Percentiles rank a stretch among this genome's conserved stretches.
phyloP scores from a whole-genome alignment of 2,329 filamentous ascomycete species.

The Colletotrichum sp. region DNA sequence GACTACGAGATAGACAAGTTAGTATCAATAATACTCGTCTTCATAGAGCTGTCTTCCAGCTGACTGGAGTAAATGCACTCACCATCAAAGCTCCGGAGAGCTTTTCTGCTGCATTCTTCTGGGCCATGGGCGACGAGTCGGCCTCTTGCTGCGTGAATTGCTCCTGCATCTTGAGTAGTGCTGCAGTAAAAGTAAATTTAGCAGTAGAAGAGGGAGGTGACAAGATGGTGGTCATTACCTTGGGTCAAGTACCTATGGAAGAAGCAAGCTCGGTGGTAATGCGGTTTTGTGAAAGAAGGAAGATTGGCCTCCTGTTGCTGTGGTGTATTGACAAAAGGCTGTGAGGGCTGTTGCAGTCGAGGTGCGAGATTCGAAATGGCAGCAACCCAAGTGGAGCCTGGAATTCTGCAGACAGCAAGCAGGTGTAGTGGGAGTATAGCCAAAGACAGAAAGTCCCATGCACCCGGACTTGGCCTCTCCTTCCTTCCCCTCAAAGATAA shows the following conservation, averaged over 20 bases:
- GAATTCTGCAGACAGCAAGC: not conserved
- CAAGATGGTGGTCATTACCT: not conserved
- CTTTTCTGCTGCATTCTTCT: not conserved
- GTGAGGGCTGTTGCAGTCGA: not conserved
- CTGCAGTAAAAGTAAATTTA: not conserved
- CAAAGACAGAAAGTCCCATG: not conserved
- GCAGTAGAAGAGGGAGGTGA: not conserved
- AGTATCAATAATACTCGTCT: accelerated
- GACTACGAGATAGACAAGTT: not conserved
- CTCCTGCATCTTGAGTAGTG: not conserved
- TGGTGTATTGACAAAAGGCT: not conserved
- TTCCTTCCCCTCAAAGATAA: not conserved
- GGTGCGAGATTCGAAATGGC: not conserved
- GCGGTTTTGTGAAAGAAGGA: not conserved
- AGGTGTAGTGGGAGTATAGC: not conserved
- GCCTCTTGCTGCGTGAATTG: not conserved
- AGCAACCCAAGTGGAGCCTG: not conserved
- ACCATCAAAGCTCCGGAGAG: not conserved
- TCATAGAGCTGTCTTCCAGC: not conserved
- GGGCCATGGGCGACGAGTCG: not conserved
- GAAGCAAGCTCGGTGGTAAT: not conserved
- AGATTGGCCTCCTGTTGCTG: not conserved
- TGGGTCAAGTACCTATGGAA: not conserved
- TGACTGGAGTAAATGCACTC: not conserved
- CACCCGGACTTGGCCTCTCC: not conserved